These are phyloP conservation scores for Eutrema heterophyllum DNA, from an alignment of 345 rosid species.

Conservation along the genomic window DNA sequence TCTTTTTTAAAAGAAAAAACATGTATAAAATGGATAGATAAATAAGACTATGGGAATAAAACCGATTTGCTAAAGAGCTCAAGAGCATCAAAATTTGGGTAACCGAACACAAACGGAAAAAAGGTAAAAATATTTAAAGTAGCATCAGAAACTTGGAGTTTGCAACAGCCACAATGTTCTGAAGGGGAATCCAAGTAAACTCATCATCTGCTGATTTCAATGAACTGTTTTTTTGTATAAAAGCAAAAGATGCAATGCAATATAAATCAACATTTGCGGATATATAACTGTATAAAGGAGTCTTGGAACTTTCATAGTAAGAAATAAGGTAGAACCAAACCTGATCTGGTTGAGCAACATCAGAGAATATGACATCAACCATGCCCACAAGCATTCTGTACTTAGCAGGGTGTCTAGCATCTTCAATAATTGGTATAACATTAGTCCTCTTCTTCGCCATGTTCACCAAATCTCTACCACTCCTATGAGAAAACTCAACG, in stretches of 20 bases:
- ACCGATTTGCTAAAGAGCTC: not conserved
- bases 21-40: not conserved
- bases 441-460: conserved; percentile 97
- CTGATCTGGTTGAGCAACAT: conserved; percentile 99
- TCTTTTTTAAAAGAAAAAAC: not conserved
- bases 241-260: not conserved
- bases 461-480: conserved; percentile 97
- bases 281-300: not conserved
- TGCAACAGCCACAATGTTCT: conserved; percentile 44
- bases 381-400: conserved; percentile 96
- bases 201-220: conserved; percentile 23
- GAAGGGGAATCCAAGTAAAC: conserved; percentile 30
- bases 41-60: not conserved
- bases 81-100: not conserved
- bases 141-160: conserved; percentile 61
- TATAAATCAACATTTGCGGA: not conserved
- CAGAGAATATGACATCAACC: conserved; percentile 99
- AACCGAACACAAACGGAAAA: not conserved
- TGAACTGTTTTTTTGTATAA: not conserved
- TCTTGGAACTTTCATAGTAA: not conserved
- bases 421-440: conserved; percentile 92
- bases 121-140: not conserved
- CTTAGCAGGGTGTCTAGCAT: conserved; percentile 96
- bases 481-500: conserved; percentile 90
- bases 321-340: conserved; percentile 34